Evolutionary conservation across 345 rosid genomes (phyloP), one percentile per base, ranked within the genome.

Genomic region (Salix suchowensis): DNA sequence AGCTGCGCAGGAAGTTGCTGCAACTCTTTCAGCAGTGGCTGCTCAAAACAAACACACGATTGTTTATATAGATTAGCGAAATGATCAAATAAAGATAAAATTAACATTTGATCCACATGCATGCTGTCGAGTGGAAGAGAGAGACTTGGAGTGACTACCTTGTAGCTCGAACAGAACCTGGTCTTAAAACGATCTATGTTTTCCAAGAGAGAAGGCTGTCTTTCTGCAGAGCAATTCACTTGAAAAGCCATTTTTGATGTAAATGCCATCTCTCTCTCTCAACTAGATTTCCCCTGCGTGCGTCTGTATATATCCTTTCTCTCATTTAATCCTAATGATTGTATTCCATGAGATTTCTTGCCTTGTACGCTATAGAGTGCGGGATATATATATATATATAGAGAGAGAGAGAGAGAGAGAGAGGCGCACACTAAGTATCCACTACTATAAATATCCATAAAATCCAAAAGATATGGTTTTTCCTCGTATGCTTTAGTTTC

Each of bases 21-120:
- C 74, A 73, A 32, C 73, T 68, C 75, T 42, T 64, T 79, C 34
- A 72, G n/a, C 5, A 80, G 54, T 30, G 87, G 86, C 88, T 85
- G 83, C 39, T 24, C 11, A 21, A 14, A 65, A 13, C 6, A 30
- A 12, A 5, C 48, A 46, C 50, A 44, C 16, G 15, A 46, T 46
- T n/a, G 62, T 55, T 34, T 34, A 36, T 21, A 21, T 2, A 11
- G 6, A 19, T 15, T 7, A 21, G 7, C 11, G 26, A 39, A 36
- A n/a, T 30, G 32, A 30, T 14, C 21, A 67, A 19, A 0, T 10
- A 39, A 11, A n/a, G 16, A 34, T 34, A 32, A 32, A 30, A 16
- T 15, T 16, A 48, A 48, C 21, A 6, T 16, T 16, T 16, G 54
- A 48, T 48, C 1, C 19, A 48, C 19, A 48, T 48, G 21, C 19